phyloP scores from a whole-genome alignment of 2,329 filamentous ascomycete genomes.

The Sclerotinia spermophila region DNA sequence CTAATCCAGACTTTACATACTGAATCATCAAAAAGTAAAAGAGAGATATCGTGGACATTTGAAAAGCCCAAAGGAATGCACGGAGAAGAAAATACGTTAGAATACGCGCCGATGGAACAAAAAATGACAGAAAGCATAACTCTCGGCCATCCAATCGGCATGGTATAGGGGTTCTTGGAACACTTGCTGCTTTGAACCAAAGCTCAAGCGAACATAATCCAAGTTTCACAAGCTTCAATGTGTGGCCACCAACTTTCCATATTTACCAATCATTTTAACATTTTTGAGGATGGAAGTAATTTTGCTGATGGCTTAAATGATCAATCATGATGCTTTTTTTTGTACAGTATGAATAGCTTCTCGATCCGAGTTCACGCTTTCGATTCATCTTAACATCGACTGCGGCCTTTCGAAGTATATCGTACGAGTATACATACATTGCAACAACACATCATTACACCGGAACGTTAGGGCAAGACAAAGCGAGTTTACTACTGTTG shows the following conservation, averaged over 20 bases:
- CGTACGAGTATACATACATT: not conserved
- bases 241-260: not conserved
- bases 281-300: not conserved
- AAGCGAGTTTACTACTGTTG: not conserved
- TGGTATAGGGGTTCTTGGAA: slow-evolving; percentile 28
- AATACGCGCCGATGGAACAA: slow-evolving; percentile 16
- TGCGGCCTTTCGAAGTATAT: not conserved
- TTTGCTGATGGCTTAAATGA: slow-evolving; percentile 6
- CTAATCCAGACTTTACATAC: not conserved
- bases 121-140: slow-evolving; percentile 1
- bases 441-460: not conserved
- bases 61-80: slow-evolving; percentile 8
- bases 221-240: not conserved
- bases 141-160: slow-evolving; percentile 28
- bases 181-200: slow-evolving; percentile 32
- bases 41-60: not conserved
- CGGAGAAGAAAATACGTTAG: not conserved
- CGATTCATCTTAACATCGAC: not conserved
- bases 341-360: not conserved
- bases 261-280: not conserved
- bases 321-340: not conserved
- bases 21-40: not conserved
- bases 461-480: slow-evolving; percentile 2
- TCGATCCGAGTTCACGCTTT: not conserved
- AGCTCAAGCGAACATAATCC: slow-evolving; percentile 7